Base-by-base conservation (phyloP, 192 early-diverging fungal genomes). In the Fimicolochytrium jonesii region DNA sequence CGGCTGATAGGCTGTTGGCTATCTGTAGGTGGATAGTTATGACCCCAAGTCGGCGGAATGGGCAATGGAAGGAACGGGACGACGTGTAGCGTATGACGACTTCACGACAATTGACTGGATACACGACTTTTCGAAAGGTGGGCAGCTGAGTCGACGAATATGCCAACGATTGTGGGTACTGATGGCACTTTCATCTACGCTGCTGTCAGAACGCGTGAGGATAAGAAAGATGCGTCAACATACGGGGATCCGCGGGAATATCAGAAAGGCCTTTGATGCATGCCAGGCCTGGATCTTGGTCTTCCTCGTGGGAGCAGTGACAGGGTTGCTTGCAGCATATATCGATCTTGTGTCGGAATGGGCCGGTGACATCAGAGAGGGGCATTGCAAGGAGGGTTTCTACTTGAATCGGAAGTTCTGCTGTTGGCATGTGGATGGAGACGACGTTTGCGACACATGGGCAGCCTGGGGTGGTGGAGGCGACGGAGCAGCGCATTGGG, bases 91-190 rank as follows among this genome's bases (percentile, higher is more conserved):
- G 4, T 72, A 72, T 43, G 66, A 64, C 35, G 74, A 88, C 69
- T 88, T 84, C 48, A 73, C 79, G 0, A 88, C 86, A 4, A 82
- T 88, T 35, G 91, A 97, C 73, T 94, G 91, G 90, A 87, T 93
- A 37, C 91, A 94, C 61, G 92, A 94, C 72, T 81, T 87, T 57
- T 87, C 88, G 11, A 86, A 89, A 71, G 93, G 92, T 75, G 73
- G 82, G 39, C 67, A 78, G 23, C 70, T 88, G 23, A n/a, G n/a
- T n/a, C n/a, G n/a, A n/a, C n/a, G n/a, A n/a, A 66, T 81, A 15
- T 64, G 29, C 17, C 6, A 13, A 22, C 11, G 52, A 32, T 6
- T 54, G 37, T n/a, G n/a, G n/a, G n/a, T n/a, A n/a, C n/a, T n/a
- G n/a, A n/a, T n/a, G n/a, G n/a, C n/a, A n/a, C n/a, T n/a, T n/a